These are phyloP conservation scores for Yamadazyma conglobata DNA, from an alignment of 1,139 yeast species.

Conservation along the genomic window DNA sequence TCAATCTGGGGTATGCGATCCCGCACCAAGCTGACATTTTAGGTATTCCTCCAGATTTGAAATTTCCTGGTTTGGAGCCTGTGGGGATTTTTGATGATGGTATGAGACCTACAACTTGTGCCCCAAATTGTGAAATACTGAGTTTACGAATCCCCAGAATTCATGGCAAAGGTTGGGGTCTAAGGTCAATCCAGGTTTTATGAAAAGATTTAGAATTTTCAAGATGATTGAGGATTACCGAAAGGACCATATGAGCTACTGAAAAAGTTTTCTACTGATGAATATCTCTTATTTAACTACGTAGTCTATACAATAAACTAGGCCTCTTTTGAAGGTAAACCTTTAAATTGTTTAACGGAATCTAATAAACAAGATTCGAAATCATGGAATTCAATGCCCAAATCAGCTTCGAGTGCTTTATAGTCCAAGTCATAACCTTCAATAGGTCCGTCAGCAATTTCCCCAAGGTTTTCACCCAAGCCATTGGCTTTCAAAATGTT, in stretches of 20 bases:
- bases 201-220: too few relatives aligned
- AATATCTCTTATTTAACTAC: too few relatives aligned
- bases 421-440: constrained; percentile 22
- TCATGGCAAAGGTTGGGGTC: not conserved
- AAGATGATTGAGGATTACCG: too few relatives aligned
- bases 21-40: not conserved
- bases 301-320: too few relatives aligned
- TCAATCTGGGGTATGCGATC: too few relatives aligned
- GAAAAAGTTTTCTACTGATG: too few relatives aligned
- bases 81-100: too few relatives aligned
- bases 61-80: too few relatives aligned
- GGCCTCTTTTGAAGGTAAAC: constrained; percentile 1
- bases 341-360: constrained; percentile 32
- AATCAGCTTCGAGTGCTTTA: constrained; percentile 22
- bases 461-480: constrained; percentile 12
- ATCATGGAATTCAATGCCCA: constrained; percentile 32
- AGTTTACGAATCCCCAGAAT: not conserved
- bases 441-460: constrained; percentile 8
- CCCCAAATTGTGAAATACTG: not conserved
- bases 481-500: constrained; percentile 16
- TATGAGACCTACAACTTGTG: too few relatives aligned
- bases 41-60: not conserved
- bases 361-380: constrained; percentile 33
- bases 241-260: too few relatives aligned
- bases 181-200: too few relatives aligned